A percentile compares a stretch with the other conserved stretches of the same genome.
phyloP scores from a whole-genome alignment of 1,284 basidiomycete species.

The Xerocomus minutiporus region DNA sequence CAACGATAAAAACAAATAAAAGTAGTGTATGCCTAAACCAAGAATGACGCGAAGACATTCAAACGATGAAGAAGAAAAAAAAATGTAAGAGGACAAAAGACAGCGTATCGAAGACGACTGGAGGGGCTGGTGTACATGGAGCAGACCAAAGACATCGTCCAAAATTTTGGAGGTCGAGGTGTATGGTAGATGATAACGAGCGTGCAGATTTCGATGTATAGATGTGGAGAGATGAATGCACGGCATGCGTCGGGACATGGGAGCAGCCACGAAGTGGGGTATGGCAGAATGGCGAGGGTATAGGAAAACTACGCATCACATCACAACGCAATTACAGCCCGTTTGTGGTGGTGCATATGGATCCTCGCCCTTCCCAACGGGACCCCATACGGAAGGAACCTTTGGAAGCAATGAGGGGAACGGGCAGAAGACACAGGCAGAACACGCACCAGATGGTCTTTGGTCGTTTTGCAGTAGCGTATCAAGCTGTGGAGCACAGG shows the following conservation, averaged over 20 bases:
- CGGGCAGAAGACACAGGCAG: not conserved
- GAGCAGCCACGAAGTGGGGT: conserved; percentile 18
- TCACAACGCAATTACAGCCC: conserved; percentile 32
- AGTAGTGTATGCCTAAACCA: conserved; percentile 1
- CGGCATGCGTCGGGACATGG: conserved; percentile 12
- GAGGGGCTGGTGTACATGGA: conserved; percentile 20
- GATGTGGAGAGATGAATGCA: conserved; percentile 18
- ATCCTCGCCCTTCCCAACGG: conserved; percentile 81
- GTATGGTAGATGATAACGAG: conserved; percentile 31
- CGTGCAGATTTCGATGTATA: conserved; percentile 20
- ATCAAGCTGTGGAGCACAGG: conserved; percentile 56
- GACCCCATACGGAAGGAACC: conserved; percentile 93
- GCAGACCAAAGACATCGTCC: conserved; percentile 27
- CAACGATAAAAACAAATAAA: conserved; percentile 31
- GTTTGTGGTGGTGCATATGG: conserved; percentile 70
- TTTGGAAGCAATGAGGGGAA: conserved; percentile 27
- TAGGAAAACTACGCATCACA: conserved; percentile 28
- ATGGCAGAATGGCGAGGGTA: conserved; percentile 31
- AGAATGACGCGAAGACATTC: conserved; percentile 2
- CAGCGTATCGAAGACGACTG: conserved; percentile 6
- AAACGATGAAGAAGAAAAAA: not conserved
- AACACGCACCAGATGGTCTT: conserved; percentile 62
- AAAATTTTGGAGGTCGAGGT: conserved; percentile 22
- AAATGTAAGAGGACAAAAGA: conserved; percentile 6
- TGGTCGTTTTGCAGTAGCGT: conserved; percentile 68